phyloP scores from a whole-genome alignment of 2,329 filamentous ascomycete species.

The Mollisia scopiformis region DNA sequence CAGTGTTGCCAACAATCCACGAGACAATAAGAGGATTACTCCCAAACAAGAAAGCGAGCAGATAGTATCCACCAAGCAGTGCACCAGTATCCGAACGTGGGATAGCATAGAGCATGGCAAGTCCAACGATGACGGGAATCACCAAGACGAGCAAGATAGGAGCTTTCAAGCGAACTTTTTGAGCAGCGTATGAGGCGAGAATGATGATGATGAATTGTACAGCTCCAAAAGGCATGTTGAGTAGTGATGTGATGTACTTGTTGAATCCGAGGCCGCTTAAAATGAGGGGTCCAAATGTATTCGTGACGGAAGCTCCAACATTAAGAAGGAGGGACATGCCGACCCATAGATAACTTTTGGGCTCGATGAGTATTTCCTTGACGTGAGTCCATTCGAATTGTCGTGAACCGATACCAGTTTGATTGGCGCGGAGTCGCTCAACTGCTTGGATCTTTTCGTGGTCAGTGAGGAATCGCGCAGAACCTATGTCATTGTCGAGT shows the following conservation, averaged over 20 bases:
- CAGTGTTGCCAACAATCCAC: slow-evolving; percentile 73
- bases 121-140: slow-evolving; percentile 62
- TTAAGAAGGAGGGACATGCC: slow-evolving; percentile 64
- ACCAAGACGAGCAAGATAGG: slow-evolving; percentile 55
- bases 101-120: slow-evolving; percentile 59
- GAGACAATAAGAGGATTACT: slow-evolving; percentile 67
- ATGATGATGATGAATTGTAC: slow-evolving; percentile 64
- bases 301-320: slow-evolving; percentile 64
- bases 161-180: slow-evolving; percentile 59
- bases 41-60: slow-evolving; percentile 68
- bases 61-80: slow-evolving; percentile 64
- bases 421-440: slow-evolving; percentile 73
- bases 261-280: slow-evolving; percentile 62
- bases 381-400: slow-evolving; percentile 71
- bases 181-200: slow-evolving; percentile 58
- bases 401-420: slow-evolving; percentile 74
- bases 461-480: slow-evolving; percentile 61
- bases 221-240: slow-evolving; percentile 70
- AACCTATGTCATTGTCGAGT: slow-evolving; percentile 57
- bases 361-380: slow-evolving; percentile 50
- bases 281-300: slow-evolving; percentile 68
- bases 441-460: slow-evolving; percentile 69
- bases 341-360: slow-evolving; percentile 62
- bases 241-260: slow-evolving; percentile 57
- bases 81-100: slow-evolving; percentile 48